Base-by-base conservation (phyloP, 2,329 filamentous ascomycete species). In the Diaporthe ilicicola region DNA sequence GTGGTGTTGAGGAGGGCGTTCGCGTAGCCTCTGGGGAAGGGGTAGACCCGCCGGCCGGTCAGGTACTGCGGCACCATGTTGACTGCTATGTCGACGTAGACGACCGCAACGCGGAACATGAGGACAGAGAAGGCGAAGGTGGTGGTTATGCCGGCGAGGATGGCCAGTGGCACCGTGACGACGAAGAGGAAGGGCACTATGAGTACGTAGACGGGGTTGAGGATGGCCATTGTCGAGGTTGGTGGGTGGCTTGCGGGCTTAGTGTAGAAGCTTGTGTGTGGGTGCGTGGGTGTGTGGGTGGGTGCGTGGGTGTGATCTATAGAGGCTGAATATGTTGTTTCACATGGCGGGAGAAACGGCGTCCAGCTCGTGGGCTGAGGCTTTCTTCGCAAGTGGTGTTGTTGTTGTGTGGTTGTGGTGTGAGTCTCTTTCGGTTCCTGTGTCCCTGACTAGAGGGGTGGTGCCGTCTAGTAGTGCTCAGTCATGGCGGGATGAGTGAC, bases 91-190 rank as follows among this genome's bases (percentile, higher is more conserved):
- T 92, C 90, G 72, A 91, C 80, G 76, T 92, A 92, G 69, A 92
- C 86, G 65, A 91, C 77, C 55, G 87, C 81, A 29, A 91, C 86
- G 29, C 90, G 86, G 73, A 91, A 80, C 76, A 89, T 85, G 61
- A 93, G 85, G 44, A 91, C 83, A 46, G 87, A 83, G 74, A 91
- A 88, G 48, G 91, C 89, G 59, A 92, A 75, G 5, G 84, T 85
- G 68, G 90, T 90, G 39, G 91, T 93, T 73, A 92, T 81, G 73
- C 85, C 87, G 66, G 91, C 91, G 68, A 90, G 87, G 62, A 92
- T 77, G 74, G 89, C 85, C 67, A 93, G 84, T 10, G 91, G 91
- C 15, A 92, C 81, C 27, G 90, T 90, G 76, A 91, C 83, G 73
- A 91, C 73, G 76, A 89, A 84, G 74, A 92, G 82, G 76, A 91